These are phyloP conservation scores for Annulohypoxylon bovei DNA, from an alignment of 495 filamentous ascomycete species.

Conservation along the genomic window DNA sequence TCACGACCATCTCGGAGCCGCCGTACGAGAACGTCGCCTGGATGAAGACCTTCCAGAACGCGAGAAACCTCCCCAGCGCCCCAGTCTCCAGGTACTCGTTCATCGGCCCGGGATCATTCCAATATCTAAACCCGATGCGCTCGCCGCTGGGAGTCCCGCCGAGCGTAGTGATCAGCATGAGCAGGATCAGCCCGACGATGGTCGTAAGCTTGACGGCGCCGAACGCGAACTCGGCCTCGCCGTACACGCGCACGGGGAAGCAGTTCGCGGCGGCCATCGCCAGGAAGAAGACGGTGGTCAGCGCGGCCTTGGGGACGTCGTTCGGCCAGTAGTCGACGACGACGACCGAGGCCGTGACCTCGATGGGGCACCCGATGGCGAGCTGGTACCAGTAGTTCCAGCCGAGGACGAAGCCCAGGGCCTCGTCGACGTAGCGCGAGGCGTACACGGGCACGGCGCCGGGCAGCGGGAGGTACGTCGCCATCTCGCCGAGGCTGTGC, in stretches of 20 bases:
- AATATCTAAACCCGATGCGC: conserved; percentile 71
- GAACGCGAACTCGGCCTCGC: conserved; percentile 70
- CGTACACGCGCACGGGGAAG: conserved; percentile 59
- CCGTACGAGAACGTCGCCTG: conserved; percentile 69
- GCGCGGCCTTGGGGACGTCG: conserved; percentile 57
- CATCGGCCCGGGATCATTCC: conserved; percentile 76
- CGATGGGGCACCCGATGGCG: conserved; percentile 52
- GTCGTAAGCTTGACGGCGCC: conserved; percentile 70
- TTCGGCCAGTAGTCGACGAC: conserved; percentile 62
- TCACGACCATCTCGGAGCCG: conserved; percentile 65
- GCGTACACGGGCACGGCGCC: conserved; percentile 67
- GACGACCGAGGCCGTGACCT: conserved; percentile 50
- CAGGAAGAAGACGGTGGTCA: conserved; percentile 60
- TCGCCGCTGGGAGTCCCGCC: conserved; percentile 69
- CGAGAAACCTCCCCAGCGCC: conserved; percentile 63
- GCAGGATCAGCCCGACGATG: conserved; percentile 71
- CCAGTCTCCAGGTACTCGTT: conserved; percentile 65
- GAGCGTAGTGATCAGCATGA: conserved; percentile 73
- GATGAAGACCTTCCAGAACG: conserved; percentile 69
- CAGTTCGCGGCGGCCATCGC: conserved; percentile 51
- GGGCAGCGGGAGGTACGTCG: conserved; percentile 67
- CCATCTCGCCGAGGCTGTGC: conserved; percentile 62
- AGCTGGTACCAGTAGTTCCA: conserved; percentile 66
- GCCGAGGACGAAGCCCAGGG: conserved; percentile 76
- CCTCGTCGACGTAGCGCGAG: conserved; percentile 73